phyloP scores from a whole-genome alignment of 495 filamentous ascomycete genomes.

The Xylaria curta region DNA sequence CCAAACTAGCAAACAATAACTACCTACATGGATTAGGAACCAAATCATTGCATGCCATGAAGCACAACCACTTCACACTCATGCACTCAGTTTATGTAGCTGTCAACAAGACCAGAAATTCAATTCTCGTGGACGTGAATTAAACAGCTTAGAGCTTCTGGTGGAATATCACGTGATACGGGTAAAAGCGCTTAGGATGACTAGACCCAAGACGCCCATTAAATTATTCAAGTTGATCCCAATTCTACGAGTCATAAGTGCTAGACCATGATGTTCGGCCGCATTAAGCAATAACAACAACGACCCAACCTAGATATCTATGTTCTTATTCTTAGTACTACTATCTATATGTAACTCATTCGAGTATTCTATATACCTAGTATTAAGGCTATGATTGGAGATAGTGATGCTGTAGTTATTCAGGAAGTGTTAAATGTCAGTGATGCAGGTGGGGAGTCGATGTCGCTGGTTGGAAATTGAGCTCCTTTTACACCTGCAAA shows the following conservation, averaged over 20 bases:
- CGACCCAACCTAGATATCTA: neutral
- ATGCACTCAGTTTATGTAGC: neutral
- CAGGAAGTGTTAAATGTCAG: neutral
- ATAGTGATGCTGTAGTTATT: neutral
- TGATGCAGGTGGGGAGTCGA: slow-evolving; percentile 13
- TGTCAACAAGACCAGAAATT: neutral
- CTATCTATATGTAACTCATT: neutral
- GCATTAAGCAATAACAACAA: neutral
- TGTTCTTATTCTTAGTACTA: neutral
- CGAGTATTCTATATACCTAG: neutral
- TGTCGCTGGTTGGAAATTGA: slow-evolving; percentile 5
- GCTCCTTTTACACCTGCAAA: slow-evolving; percentile 13
- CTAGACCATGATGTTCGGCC: neutral
- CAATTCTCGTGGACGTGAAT: neutral
- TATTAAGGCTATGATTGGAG: neutral
- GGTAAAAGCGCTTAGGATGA: neutral
- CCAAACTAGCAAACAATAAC: too few relatives aligned
- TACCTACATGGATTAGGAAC: neutral
- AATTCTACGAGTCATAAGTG: slow-evolving; percentile 3
- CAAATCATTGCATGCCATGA: neutral
- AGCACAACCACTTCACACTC: neutral
- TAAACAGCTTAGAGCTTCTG: neutral
- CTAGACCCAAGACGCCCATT: neutral
- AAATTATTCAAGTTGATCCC: slow-evolving; percentile 12
- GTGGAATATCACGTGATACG: neutral